Evolutionary conservation across 192 early-diverging fungal species (phyloP).

Genomic region (Geranomyces variabilis): DNA sequence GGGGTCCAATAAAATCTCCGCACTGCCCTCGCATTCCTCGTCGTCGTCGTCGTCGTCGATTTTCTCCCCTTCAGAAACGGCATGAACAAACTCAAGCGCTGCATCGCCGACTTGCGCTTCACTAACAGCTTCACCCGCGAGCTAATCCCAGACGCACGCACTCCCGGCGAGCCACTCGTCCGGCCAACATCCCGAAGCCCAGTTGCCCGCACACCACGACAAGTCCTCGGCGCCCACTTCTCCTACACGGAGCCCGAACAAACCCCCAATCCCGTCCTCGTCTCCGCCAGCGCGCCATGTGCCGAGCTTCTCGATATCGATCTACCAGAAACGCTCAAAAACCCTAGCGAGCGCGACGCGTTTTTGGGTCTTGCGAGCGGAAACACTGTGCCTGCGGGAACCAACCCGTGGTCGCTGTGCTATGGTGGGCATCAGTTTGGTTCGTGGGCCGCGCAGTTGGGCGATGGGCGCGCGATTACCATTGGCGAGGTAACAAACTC

Average conservation of each 20-base stretch:
- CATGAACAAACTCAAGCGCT: slow-evolving; percentile 23
- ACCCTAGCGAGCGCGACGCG: not conserved
- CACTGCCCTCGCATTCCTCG: too few relatives aligned
- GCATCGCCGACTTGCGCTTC: slow-evolving; percentile 22
- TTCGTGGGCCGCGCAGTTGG: slow-evolving; percentile 66
- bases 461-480: slow-evolving; percentile 85
- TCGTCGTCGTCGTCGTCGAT: too few relatives aligned
- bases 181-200: slow-evolving; percentile 13
- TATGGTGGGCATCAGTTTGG: slow-evolving; percentile 64
- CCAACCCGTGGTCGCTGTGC: slow-evolving; percentile 44
- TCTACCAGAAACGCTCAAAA: not conserved
- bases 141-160: slow-evolving; percentile 18
- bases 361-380: slow-evolving; percentile 24
- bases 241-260: slow-evolving; percentile 30
- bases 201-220: slow-evolving; percentile 8
- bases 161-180: slow-evolving; percentile 28
- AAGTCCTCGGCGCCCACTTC: slow-evolving; percentile 29
- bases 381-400: slow-evolving; percentile 52
- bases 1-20: too few relatives aligned
- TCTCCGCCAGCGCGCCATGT: slow-evolving; percentile 20
- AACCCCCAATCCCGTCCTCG: slow-evolving; percentile 20
- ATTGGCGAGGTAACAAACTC: slow-evolving; percentile 60
- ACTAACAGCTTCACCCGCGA: slow-evolving; percentile 30
- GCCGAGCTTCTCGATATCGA: slow-evolving; percentile 29
- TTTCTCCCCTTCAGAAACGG: too few relatives aligned